Base-by-base conservation (phyloP, 352 stramenopile genomes). In the Phytophthora chlamydospora region DNA sequence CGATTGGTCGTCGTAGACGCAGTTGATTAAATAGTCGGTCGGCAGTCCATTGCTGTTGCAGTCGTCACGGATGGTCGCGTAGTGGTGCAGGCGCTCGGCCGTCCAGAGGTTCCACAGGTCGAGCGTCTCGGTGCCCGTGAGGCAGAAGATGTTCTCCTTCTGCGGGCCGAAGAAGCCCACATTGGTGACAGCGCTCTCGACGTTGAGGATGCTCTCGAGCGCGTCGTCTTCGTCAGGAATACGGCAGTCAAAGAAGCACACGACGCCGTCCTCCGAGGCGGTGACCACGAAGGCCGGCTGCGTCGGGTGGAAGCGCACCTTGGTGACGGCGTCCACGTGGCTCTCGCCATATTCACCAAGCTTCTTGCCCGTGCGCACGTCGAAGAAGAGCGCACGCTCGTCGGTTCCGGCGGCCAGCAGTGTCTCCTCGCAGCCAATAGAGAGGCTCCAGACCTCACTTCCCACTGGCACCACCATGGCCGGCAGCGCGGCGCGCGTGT, bases 21-120 rank as follows among this genome's bases (percentile, higher is more conserved):
- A 93, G 75, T 94, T 71, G 58, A 96, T 87, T 69, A 96, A 78
- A 73, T 94, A 96, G 63, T 96, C 83, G 11, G 86, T 95, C 1
- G 70, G 40, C 29, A 93, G 60, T 41, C 77, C 66, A 46, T 85
- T 78, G 16, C 61, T 66, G 62, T 80, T 91, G 69, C 85, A 94
- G 63, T 94, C 79, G 17, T 88, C 80, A 8, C 88, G 86, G 16
- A 95, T 73, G 6, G 66, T 78, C 48, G 78, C 69, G 61, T 91
- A 95, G 68, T 95, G 85, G 52, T 90, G 85, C 58, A 96, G 73
- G 8, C 85, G 76, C 65, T 95, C 49, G 6, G 90, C 90, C 4
- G 80, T 92, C 68, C 83, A 83, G 36, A 95, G 49, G 68, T 97
- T 96, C 90, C 90, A 97, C 45, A 97, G 60, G 45, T 95, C 90